These are phyloP conservation scores for Pseudofabraea citricarpa DNA, from an alignment of 2,329 filamentous ascomycete genomes.

Conservation along the genomic window DNA sequence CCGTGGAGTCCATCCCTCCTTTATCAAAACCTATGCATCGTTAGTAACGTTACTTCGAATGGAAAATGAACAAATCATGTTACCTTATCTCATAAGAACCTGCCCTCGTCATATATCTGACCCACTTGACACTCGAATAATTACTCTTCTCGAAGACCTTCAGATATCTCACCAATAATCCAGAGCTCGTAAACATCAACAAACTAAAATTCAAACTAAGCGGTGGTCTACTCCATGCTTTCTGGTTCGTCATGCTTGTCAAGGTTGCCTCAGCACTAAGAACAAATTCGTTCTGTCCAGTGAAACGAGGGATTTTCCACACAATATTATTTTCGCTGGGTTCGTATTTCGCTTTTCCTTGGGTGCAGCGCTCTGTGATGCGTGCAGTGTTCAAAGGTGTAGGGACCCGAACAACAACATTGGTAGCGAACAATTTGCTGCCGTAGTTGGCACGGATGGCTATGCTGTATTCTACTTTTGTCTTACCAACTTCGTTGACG, in stretches of 20 bases:
- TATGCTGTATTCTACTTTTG: slow-evolving; percentile 98
- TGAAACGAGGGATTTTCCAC: slow-evolving; percentile 99
- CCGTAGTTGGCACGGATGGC: slow-evolving; percentile 97
- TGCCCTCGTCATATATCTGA: slow-evolving; percentile 96
- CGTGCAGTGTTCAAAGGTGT: slow-evolving; percentile 94
- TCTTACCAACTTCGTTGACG: slow-evolving; percentile 94
- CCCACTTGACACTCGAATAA: slow-evolving; percentile 98
- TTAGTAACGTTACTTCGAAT: not conserved
- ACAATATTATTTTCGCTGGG: slow-evolving; percentile 97
- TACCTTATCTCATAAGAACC: slow-evolving; percentile 96
- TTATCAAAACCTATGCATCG: not conserved
- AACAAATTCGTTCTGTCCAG: slow-evolving; percentile 94
- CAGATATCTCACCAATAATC: slow-evolving; percentile 84
- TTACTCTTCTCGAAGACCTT: slow-evolving; percentile 99
- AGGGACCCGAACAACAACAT: slow-evolving; percentile 89
- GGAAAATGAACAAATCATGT: not conserved
- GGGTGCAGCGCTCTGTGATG: slow-evolving; percentile 86
- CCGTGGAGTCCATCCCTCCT: not conserved
- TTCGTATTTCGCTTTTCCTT: slow-evolving; percentile 98
- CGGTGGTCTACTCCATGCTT: slow-evolving; percentile 91
- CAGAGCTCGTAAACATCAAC: slow-evolving; percentile 97
- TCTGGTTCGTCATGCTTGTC: slow-evolving; percentile 97
- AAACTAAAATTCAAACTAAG: slow-evolving; percentile 88
- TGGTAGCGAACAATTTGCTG: slow-evolving; percentile 92
- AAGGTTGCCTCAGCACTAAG: slow-evolving; percentile 89